Evolutionary conservation across 148 eudicot genomes (phyloP).

Genomic region (Rhododendron ferrugineum): DNA sequence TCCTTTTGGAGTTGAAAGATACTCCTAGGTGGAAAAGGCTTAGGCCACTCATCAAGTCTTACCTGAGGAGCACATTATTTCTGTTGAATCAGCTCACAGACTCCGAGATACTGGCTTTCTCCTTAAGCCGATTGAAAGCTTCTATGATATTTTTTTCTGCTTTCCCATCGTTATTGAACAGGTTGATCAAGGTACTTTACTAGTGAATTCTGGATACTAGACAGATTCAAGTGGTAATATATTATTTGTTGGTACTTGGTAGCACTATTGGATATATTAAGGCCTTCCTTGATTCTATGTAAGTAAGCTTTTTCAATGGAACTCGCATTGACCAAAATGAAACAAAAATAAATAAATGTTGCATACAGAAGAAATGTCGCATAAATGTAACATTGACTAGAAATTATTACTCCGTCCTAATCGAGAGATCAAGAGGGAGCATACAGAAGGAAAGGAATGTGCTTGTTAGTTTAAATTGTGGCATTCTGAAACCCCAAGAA

Average conservation of each 20-base stretch:
- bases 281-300: not conserved
- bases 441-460: too few relatives aligned
- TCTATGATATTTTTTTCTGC: slow-evolving; percentile 72
- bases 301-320: not conserved
- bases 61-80: slow-evolving; percentile 69
- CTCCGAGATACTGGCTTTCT: slow-evolving; percentile 55
- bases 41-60: slow-evolving; percentile 74
- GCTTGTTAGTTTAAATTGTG: not conserved
- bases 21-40: slow-evolving; percentile 61
- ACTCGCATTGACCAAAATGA: not conserved
- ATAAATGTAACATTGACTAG: not conserved
- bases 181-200: slow-evolving; percentile 65
- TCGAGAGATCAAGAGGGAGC: too few relatives aligned
- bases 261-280: not conserved
- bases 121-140: slow-evolving; percentile 60
- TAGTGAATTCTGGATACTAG: not conserved
- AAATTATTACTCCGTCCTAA: not conserved
- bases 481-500: not conserved
- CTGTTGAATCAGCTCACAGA: slow-evolving; percentile 77
- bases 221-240: not conserved
- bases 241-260: not conserved
- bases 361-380: not conserved
- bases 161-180: slow-evolving; percentile 56
- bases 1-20: slow-evolving; percentile 47
- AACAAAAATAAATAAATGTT: not conserved